phyloP scores from a whole-genome alignment of 805 yeast genomes.

The Schwanniomyces sp. region DNA sequence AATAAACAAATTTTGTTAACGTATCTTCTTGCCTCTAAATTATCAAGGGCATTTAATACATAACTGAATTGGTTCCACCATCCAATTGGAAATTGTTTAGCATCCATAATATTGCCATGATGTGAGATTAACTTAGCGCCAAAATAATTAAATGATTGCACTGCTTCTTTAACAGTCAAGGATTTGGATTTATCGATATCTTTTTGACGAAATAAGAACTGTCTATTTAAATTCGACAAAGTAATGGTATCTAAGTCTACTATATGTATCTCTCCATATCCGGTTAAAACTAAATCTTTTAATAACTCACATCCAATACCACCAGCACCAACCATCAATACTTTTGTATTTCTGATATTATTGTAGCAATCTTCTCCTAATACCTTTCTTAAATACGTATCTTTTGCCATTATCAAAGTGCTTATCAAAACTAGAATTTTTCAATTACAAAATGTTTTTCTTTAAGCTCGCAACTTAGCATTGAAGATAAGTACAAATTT shows the following conservation, averaged over 20 bases:
- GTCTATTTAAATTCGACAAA: constrained; percentile 87
- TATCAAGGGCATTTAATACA: constrained; percentile 91
- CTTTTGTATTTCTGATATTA: constrained; percentile 45
- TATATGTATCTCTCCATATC: constrained; percentile 83
- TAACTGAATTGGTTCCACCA: constrained; percentile 77
- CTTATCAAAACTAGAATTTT: not conserved
- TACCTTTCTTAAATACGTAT: constrained; percentile 43
- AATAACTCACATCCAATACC: constrained; percentile 94
- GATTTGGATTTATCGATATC: constrained; percentile 91
- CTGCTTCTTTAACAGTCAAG: constrained; percentile 80
- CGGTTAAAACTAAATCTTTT: constrained; percentile 74
- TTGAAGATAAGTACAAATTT: not conserved
- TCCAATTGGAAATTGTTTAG: constrained; percentile 60
- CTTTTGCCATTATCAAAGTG: constrained; percentile 29
- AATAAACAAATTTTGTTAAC: constrained; percentile 83
- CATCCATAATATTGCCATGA: constrained; percentile 86
- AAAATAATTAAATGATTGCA: constrained; percentile 62
- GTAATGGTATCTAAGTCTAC: constrained; percentile 97
- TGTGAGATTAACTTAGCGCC: constrained; percentile 68
- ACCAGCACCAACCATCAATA: constrained; percentile 90
- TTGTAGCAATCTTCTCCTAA: constrained; percentile 38
- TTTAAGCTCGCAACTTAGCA: not conserved
- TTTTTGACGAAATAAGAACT: constrained; percentile 82
- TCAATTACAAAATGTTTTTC: not conserved
- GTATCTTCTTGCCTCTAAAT: constrained; percentile 88